Base-by-base conservation (phyloP, 176 grass and related monocot genomes). In the Bothriochloa decipiens region DNA sequence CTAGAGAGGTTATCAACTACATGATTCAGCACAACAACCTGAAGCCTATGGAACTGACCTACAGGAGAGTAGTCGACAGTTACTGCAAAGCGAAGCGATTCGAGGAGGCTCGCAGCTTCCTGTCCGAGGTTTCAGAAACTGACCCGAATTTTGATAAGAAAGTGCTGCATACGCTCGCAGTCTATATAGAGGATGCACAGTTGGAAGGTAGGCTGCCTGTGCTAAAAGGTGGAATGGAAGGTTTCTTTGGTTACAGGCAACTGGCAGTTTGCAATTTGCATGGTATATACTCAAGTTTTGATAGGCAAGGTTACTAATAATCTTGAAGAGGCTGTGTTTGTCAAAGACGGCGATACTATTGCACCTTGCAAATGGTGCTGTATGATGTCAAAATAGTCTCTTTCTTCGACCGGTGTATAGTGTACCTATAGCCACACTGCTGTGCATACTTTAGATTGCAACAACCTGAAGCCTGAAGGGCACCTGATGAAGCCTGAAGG, bases 1-100 rank as follows among this genome's bases (percentile, higher is more conserved):
- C 89, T 20, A 85, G 82, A 14, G 96, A 95, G 83, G 89, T 98
- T 58, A 86, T 95, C 26, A 62, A 75, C 75, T 98, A 95, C 83
- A 98, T 98, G 96, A 91, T 94, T 46, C 83, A 93, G 83, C 93
- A 95, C 49, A 79, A 95, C 49, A 79, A 89, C 45, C n/a, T 84
- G 69, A 84, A 39, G 82, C 96, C 96, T 35, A 83, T 86, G 68
- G 93, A 98, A 75, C 82, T 93, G 81, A 95, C 89, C 18, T 95
- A 93, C 80, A 90, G 83, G 70, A 90, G 89, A 77, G 79, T 96
- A 42, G 50, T 98, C 25, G 89, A 94, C 84, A 85, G 88, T 15
- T 94, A 95, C 76, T 87, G 89, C 82, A 95, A 83, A 72, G 83
- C 76, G 16, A 95, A 91, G 52, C 85, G 76, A 32, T 92, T 71